These are phyloP conservation scores for Begonia peltatifolia DNA, from an alignment of 306 rosid species.

Conservation along the genomic window DNA sequence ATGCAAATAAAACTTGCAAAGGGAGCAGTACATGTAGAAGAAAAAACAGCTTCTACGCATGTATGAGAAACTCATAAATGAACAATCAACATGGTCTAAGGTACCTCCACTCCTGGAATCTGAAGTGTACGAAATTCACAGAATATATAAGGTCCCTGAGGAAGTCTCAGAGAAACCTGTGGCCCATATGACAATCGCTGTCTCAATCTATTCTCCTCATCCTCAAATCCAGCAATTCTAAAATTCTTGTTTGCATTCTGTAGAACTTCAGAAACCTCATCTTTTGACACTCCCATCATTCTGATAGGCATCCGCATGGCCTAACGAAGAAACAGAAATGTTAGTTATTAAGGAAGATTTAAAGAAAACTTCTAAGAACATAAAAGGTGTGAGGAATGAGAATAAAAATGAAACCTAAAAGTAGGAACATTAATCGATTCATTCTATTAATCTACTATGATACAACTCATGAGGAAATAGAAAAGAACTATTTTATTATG, in stretches of 20 bases:
- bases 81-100: slow-evolving; percentile 6
- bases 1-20: no score
- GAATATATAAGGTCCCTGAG: slow-evolving; percentile 80
- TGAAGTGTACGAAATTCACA: slow-evolving; percentile 63
- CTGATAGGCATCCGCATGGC: slow-evolving; percentile 38
- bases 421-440: no score
- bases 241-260: slow-evolving; percentile 43
- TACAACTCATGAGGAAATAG: no score
- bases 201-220: slow-evolving; percentile 73
- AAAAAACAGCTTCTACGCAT: not conserved
- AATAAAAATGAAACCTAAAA: not conserved
- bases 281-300: slow-evolving; percentile 80
- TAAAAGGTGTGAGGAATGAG: not conserved
- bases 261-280: slow-evolving; percentile 74
- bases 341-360: slow-evolving; percentile 5
- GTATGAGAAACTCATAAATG: not conserved
- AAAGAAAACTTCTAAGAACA: no score
- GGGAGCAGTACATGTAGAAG: no score
- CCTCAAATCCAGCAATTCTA: slow-evolving; percentile 85
- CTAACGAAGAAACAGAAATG: slow-evolving; percentile 21
- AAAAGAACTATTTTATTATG: no score
- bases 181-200: slow-evolving; percentile 52
- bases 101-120: slow-evolving; percentile 80
- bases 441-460: no score
- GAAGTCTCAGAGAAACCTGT: slow-evolving; percentile 39